phyloP scores from a whole-genome alignment of 192 early-diverging fungal genomes.

The Backusella luteola region DNA sequence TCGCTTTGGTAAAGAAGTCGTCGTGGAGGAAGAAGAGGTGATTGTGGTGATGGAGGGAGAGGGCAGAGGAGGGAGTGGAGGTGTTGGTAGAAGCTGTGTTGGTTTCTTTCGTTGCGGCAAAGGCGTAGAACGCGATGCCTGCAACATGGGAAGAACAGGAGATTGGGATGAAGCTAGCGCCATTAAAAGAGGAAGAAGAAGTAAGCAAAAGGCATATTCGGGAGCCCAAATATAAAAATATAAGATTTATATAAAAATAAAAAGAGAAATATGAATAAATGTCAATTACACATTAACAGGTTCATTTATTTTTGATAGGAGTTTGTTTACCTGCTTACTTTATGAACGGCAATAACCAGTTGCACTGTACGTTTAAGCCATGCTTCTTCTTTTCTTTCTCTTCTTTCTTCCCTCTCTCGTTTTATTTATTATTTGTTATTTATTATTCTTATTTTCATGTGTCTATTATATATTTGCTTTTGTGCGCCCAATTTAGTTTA shows the following conservation, averaged over 20 bases:
- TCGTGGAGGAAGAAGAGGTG: background rate
- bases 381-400: background rate
- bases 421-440: background rate
- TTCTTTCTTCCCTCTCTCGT: no score
- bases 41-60: background rate
- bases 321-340: background rate
- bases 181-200: constrained; percentile 1
- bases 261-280: background rate
- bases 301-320: background rate
- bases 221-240: background rate
- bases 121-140: background rate
- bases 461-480: background rate
- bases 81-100: background rate
- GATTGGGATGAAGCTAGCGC: constrained; percentile 5
- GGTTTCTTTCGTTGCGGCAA: background rate
- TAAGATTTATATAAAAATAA: background rate
- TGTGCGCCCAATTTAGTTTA: background rate
- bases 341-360: no score
- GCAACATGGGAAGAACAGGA: background rate
- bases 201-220: background rate
- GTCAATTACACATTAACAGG: no score
- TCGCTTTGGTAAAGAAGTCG: background rate
- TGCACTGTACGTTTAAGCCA: no score
- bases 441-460: background rate
- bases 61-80: background rate